Evolutionary conservation across 768 basidiomycete species (phyloP).

Genomic region (Tephrocybe sp.): DNA sequence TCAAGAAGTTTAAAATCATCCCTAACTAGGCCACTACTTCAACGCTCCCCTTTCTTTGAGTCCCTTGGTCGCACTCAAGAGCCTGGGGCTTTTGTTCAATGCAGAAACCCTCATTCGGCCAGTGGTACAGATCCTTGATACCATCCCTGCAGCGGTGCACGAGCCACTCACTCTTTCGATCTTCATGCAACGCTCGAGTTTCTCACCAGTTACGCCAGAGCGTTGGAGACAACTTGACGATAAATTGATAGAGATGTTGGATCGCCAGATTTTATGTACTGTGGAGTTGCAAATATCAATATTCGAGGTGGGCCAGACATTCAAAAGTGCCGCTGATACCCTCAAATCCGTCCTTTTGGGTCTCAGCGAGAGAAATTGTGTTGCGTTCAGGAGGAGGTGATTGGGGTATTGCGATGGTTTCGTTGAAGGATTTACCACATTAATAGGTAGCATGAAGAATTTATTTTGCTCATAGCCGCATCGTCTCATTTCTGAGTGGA

Average conservation of each 20-base stretch:
- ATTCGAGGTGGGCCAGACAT: not conserved
- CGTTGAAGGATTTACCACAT: too few species aligned
- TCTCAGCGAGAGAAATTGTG: not conserved
- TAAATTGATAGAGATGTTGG: not conserved
- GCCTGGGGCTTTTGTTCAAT: not conserved
- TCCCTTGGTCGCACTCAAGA: not conserved
- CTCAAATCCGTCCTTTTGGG: not conserved
- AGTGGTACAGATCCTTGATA: not conserved
- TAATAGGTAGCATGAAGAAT: not conserved
- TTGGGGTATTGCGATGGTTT: not conserved
- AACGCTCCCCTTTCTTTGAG: not conserved
- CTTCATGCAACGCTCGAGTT: not conserved
- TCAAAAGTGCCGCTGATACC: not conserved
- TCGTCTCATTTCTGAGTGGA: not conserved
- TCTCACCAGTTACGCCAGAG: not conserved
- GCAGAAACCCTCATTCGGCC: not conserved
- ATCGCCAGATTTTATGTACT: not conserved
- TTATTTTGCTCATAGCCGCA: not conserved
- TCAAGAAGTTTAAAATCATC: not conserved
- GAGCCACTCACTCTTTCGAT: not conserved
- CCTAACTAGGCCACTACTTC: not conserved
- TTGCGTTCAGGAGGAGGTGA: not conserved
- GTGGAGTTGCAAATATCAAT: not conserved
- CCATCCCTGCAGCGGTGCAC: not conserved
- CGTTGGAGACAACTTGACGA: not conserved